Conservation (phyloP, 176 grass and related monocot species). For the Avena insularis region DNA sequence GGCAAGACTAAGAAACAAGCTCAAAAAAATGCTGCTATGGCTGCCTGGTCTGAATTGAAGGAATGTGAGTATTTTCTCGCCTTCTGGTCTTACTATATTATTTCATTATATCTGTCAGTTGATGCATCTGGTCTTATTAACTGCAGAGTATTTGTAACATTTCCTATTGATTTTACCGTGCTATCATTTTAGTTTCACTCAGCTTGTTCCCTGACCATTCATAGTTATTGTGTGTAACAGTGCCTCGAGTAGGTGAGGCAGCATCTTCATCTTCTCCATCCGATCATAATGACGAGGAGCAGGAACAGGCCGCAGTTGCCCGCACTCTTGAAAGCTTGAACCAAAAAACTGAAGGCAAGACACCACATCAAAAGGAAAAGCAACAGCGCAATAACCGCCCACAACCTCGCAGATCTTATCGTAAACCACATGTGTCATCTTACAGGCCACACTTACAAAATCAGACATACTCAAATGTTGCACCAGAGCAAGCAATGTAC, state of each 20-base stretch:
- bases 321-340: conserved; percentile 72
- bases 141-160: background rate
- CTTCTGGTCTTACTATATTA: background rate
- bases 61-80: conserved; percentile 49
- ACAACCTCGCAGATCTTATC: conserved; percentile 44
- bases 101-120: conserved; percentile 21
- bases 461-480: conserved; percentile 51
- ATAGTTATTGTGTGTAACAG: conserved; percentile 44
- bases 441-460: conserved; percentile 48
- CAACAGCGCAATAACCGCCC: conserved; percentile 38
- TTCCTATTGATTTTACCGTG: conserved; percentile 14
- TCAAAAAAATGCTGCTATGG: conserved; percentile 95
- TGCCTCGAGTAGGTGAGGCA: conserved; percentile 52
- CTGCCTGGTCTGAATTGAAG: conserved; percentile 81
- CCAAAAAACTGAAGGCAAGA: conserved; percentile 41
- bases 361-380: conserved; percentile 45
- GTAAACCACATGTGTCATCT: conserved; percentile 46
- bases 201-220: conserved; percentile 35
- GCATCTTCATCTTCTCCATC: conserved; percentile 46
- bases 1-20: conserved; percentile 99
- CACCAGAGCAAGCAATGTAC: conserved; percentile 62
- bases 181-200: background rate
- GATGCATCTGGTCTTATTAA: conserved; percentile 25
- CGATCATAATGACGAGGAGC: conserved; percentile 58
- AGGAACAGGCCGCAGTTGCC: conserved; percentile 64